Base-by-base conservation (phyloP, 306 rosid genomes). In the Oemleria cerasiformis region DNA sequence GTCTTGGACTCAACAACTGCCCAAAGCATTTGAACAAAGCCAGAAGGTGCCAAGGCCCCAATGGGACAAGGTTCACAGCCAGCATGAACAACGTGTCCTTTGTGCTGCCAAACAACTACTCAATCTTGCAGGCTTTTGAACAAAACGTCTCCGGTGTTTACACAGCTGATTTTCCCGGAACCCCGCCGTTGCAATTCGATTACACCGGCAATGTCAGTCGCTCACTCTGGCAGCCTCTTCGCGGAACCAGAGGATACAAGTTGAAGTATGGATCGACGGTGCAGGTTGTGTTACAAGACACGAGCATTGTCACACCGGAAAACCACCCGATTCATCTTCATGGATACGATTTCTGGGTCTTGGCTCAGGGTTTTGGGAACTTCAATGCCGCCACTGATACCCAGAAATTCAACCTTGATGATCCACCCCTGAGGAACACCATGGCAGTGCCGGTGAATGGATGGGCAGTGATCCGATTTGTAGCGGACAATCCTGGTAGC, bases 311-410 rank as follows among this genome's bases (percentile, higher is more conserved):
- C 20, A 89, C 96, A 5, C 73, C 92, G 0, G 96, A 95, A 78
- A 86, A 91, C 77, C 97, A 95, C 62, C 97, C 96, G 0, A 85
- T 95, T 72, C 97, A 95, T 71, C 96, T 94, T 42, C 99, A 94
- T 49, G 99, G 97, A 2, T 89, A 89, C 65, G 99, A 94, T 84
- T 94, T 94, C 82, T 91, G 86, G 47, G 80, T 94, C 4, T 56
- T 94, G 1, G 97, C 97, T 0, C 87, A 91, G 65, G 99, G 97
- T 5, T 94, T 94, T 6, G 99, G 99, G 25, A 94, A 94, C 25
- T 94, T 91, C 25, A 60, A 94, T 41, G 65, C 96, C 1, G 77
- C 76, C 19, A 89, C 70, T 8, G 97, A 94, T 79, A 74, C 87
- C 0, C 0, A 77, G 14, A 89, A 84, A 6, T 94, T 94, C 77